Conservation (phyloP, 805 yeast species). For the Candida michaelii region DNA sequence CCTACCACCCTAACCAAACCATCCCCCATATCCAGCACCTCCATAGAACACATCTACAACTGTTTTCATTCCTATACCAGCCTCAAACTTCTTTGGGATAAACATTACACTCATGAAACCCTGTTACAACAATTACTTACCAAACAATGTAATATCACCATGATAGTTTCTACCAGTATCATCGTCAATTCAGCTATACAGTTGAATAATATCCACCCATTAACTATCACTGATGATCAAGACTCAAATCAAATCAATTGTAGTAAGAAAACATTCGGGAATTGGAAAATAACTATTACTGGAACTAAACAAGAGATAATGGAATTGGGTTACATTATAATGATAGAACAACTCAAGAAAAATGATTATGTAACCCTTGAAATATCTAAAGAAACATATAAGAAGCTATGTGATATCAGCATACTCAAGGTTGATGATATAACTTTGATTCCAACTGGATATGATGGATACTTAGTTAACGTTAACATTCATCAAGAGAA, state of each 20-base stretch:
- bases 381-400: conserved; percentile 2
- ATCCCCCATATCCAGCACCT: background rate
- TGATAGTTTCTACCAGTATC: conserved; percentile 1
- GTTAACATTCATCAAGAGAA: conserved; percentile 9
- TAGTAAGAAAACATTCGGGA: conserved; percentile 8
- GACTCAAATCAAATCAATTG: conserved; percentile 1
- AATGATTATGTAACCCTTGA: conserved; percentile 10
- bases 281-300: conserved; percentile 9
- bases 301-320: conserved; percentile 7
- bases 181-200: background rate
- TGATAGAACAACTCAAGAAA: conserved; percentile 7
- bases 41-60: conserved; percentile 1
- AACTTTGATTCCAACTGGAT: conserved; percentile 11
- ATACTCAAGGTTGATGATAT: conserved; percentile 4
- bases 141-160: background rate
- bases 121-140: background rate
- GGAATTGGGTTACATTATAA: conserved; percentile 1
- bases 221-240: conserved; percentile 1
- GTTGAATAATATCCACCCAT: background rate
- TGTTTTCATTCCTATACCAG: conserved; percentile 2
- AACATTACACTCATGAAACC: conserved; percentile 2
- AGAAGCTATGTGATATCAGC: conserved; percentile 4
- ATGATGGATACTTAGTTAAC: conserved; percentile 11
- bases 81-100: conserved; percentile 4
- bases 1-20: background rate